Evolutionary conservation across 140 eudicot genomes (phyloP).

Genomic region (Bidens hawaiensis): DNA sequence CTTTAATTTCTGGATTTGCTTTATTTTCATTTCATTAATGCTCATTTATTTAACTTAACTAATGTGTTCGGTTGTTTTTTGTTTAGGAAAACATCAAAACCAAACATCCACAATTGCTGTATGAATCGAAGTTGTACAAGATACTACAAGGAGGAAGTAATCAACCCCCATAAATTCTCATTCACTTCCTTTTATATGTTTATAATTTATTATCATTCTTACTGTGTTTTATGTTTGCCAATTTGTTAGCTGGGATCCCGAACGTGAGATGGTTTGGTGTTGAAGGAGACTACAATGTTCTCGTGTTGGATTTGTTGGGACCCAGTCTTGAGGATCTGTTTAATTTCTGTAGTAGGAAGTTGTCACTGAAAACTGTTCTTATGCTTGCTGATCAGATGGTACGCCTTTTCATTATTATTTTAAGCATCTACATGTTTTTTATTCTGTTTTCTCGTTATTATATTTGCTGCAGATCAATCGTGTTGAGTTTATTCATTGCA

Average conservation of each 20-base stretch:
- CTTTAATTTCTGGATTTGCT: background rate
- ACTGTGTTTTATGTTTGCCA: slow-evolving; percentile 14
- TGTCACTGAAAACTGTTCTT: slow-evolving; percentile 86
- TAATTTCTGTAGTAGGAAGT: slow-evolving; percentile 81
- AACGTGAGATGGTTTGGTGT: slow-evolving; percentile 92
- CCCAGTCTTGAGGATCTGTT: slow-evolving; percentile 92
- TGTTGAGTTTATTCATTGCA: slow-evolving; percentile 74
- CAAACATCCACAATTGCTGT: slow-evolving; percentile 85
- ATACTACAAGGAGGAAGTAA: slow-evolving; percentile 95
- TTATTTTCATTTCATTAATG: background rate
- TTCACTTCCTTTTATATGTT: background rate
- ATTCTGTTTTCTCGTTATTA: background rate
- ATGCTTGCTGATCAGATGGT: slow-evolving; percentile 99
- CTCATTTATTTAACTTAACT: background rate
- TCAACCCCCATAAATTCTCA: background rate
- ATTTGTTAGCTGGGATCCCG: slow-evolving; percentile 74
- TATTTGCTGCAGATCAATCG: slow-evolving; percentile 62
- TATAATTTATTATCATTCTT: slow-evolving; percentile 1
- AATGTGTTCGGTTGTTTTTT: slow-evolving; percentile 3
- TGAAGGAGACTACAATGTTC: slow-evolving; percentile 88
- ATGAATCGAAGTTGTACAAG: slow-evolving; percentile 82
- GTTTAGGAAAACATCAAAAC: slow-evolving; percentile 84
- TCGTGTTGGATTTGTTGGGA: slow-evolving; percentile 84
- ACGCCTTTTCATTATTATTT: slow-evolving; percentile 2
- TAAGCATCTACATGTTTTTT: background rate